Evolutionary conservation across 441 rosid genomes (phyloP), one percentile per base, ranked within the genome.

Genomic region (Adansonia grandidieri): DNA sequence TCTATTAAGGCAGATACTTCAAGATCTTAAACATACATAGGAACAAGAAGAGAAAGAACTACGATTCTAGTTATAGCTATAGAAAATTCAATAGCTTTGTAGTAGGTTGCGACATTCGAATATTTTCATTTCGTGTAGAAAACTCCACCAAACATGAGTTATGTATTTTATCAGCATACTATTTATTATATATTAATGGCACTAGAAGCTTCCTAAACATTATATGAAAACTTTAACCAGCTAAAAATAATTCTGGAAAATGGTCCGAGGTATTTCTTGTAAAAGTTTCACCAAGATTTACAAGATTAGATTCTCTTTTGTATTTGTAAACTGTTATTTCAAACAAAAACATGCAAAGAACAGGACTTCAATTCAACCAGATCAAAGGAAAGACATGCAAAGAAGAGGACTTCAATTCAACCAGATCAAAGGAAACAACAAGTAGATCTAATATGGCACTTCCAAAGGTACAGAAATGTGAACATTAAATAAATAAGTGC

Each of bases 401-500:
- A 70, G 42, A 70, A 70, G 5, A 51, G 58, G 19, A 24, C 10
- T 70, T 6, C 42, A 28, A 50, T 28, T 50, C 71, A 51, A 50
- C 45, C 45, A 71, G 45, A 6, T 24, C 22, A 71, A 51, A 37
- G 14, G 72, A 68, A 73, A 73, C 62, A 53, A 54, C 5, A 17
- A 6, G 50, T 22, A 73, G 40, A 40, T 72, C 10, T 56, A 17
- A 74, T 60, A 74, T 63, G 44, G 19, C 68, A 42, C 11, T 24
- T 42, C 9, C 22, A 45, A 15, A 6, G 6, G 56, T 60, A 45
- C 4, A 61, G 42, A 42, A 3, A 47, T 22, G 22, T 61, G 15
- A 22, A 74, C 9, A 54, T 44, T 61, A 3, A 32, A 75, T n/a
- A 75, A 58, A 44, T 11, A 75, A 75, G 32, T n/a, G 51, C 58